Percentiles rank a stretch among this genome's conserved stretches.
These are phyloP conservation scores for Lentinula boryana DNA, from an alignment of 768 basidiomycete species.

Conservation along the genomic window DNA sequence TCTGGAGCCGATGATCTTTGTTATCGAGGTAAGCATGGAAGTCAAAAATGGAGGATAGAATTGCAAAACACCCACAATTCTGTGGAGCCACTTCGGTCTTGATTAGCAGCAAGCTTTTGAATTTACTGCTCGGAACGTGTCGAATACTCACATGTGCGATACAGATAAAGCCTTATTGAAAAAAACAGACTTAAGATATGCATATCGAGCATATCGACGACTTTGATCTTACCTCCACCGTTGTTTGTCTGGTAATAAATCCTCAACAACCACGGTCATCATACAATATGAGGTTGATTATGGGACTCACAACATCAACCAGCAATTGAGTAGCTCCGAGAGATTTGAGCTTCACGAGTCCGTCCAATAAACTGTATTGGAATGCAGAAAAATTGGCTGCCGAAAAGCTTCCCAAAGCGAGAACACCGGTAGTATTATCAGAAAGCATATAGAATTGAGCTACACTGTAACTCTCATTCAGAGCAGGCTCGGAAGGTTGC, in stretches of 20 bases:
- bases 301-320: constrained; percentile 46
- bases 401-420: constrained; percentile 55
- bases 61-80: constrained; percentile 18
- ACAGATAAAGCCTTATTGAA: constrained; percentile 40
- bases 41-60: background rate
- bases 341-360: constrained; percentile 39
- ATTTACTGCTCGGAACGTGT: background rate
- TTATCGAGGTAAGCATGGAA: background rate
- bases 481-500: constrained; percentile 29
- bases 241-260: constrained; percentile 34
- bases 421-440: constrained; percentile 47
- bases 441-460: constrained; percentile 50
- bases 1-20: constrained; percentile 27
- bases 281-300: background rate
- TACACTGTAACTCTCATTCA: constrained; percentile 41
- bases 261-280: background rate
- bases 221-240: constrained; percentile 27
- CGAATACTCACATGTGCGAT: constrained; percentile 44
- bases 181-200: background rate
- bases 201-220: background rate
- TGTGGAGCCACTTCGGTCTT: constrained; percentile 29
- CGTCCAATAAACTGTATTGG: constrained; percentile 36
- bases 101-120: background rate
- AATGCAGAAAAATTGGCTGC: constrained; percentile 36
- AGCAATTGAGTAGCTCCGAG: constrained; percentile 48